Percentiles rank a stretch among this genome's conserved stretches.
These are phyloP conservation scores for Cetraspora pellucida DNA, from an alignment of 192 early-diverging fungal species.

Conservation along the genomic window DNA sequence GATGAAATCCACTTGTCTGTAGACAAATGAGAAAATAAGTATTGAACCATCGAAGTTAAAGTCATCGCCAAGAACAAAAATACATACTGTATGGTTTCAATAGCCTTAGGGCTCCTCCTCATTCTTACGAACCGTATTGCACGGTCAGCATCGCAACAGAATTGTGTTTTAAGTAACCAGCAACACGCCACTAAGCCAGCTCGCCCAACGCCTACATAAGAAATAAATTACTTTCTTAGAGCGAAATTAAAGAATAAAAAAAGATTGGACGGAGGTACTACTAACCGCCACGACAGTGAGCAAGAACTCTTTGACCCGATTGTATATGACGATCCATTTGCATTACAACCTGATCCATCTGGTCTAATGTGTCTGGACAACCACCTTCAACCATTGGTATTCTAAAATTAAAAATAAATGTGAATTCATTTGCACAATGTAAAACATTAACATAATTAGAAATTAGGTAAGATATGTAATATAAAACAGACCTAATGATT, in stretches of 20 bases:
- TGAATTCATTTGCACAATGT: background rate
- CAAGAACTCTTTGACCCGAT: constrained; percentile 60
- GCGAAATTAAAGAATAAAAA: background rate
- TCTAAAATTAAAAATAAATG: constrained; percentile 28
- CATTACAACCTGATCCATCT: constrained; percentile 58
- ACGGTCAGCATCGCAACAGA: constrained; percentile 50
- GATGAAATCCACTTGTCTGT: constrained; percentile 33
- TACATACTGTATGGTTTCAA: constrained; percentile 71
- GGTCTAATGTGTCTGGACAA: constrained; percentile 58
- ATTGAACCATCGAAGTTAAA: background rate
- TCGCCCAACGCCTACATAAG: constrained; percentile 63
- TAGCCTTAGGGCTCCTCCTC: constrained; percentile 67
- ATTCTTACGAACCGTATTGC: constrained; percentile 62
- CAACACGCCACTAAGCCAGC: constrained; percentile 81
- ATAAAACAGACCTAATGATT: constrained; percentile 49
- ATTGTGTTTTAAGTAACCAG: constrained; percentile 61
- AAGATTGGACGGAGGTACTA: background rate
- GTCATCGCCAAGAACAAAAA: constrained; percentile 32
- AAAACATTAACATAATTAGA: background rate
- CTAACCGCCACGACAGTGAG: constrained; percentile 71
- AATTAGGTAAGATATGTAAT: background rate
- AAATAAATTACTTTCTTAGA: constrained; percentile 4
- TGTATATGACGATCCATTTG: constrained; percentile 50
- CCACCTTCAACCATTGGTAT: constrained; percentile 74
- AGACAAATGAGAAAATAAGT: background rate